Percentiles rank a stretch among this genome's conserved stretches.
Conservation (phyloP, 1,139 yeast genomes). For the Lodderomyces orthopsilosis region DNA sequence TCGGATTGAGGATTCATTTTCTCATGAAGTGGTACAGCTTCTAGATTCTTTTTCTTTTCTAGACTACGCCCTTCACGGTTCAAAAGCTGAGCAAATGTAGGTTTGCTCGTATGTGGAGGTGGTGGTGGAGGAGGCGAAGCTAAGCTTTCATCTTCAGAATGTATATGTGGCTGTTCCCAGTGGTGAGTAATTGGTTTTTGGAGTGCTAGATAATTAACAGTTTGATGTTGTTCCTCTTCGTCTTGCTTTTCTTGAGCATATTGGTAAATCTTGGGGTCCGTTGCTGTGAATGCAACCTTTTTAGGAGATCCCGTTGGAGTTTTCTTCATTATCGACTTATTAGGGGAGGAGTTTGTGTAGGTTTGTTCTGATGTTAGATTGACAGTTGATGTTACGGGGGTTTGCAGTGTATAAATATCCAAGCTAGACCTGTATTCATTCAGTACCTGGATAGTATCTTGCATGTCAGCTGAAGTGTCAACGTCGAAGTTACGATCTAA, state of each 20-base stretch:
- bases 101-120: constrained; percentile 19
- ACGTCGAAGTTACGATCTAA: constrained; percentile 30
- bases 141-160: constrained; percentile 9
- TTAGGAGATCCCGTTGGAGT: constrained; percentile 33
- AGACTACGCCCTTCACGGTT: constrained; percentile 9
- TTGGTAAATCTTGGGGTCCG: constrained; percentile 37
- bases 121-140: constrained; percentile 17
- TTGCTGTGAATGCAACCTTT: constrained; percentile 38
- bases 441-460: constrained; percentile 14
- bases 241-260: constrained; percentile 18
- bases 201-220: background rate
- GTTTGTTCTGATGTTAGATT: constrained; percentile 16
- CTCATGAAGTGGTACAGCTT: constrained; percentile 32
- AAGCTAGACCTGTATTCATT: constrained; percentile 8
- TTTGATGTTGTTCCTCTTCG: constrained; percentile 2
- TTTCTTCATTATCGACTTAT: constrained; percentile 42
- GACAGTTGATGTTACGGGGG: constrained; percentile 26
- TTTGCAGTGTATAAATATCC: constrained; percentile 32
- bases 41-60: background rate
- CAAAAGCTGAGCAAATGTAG: constrained; percentile 18
- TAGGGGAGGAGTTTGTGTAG: constrained; percentile 26
- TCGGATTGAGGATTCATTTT: constrained; percentile 26
- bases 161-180: constrained; percentile 23
- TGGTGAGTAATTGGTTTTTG: constrained; percentile 9
- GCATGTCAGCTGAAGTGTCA: constrained; percentile 19